A percentile compares a stretch with the other conserved stretches of the same genome.
phyloP scores from a whole-genome alignment of 1,139 yeast genomes.

The Candida tropicalis region DNA sequence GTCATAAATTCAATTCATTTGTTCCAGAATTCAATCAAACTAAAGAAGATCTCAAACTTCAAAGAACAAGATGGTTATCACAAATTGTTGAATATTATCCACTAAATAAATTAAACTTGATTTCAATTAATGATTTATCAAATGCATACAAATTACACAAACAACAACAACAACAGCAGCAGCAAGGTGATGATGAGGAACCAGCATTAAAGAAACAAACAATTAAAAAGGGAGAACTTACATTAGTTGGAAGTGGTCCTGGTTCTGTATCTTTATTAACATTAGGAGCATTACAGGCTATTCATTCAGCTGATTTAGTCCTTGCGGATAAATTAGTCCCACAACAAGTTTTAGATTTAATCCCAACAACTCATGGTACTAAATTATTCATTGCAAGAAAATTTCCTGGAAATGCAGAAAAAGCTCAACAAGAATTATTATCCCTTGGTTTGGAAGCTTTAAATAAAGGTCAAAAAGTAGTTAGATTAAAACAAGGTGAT shows the following conservation, averaged over 20 bases:
- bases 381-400: constrained; percentile 85
- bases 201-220: neutral
- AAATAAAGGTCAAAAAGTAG: constrained; percentile 70
- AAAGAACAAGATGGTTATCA: constrained; percentile 80
- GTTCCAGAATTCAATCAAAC: constrained; percentile 63
- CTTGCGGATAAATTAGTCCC: constrained; percentile 94
- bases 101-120: constrained; percentile 56
- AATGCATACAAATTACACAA: constrained; percentile 31
- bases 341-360: constrained; percentile 76
- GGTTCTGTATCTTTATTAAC: constrained; percentile 85
- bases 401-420: constrained; percentile 96
- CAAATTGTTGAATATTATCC: constrained; percentile 95
- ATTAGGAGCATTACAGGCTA: constrained; percentile 80
- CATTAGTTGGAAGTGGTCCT: constrained; percentile 93
- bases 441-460: constrained; percentile 69
- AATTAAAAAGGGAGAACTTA: constrained; percentile 52
- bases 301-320: constrained; percentile 78
- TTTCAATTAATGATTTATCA: constrained; percentile 61
- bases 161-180: constrained; percentile 7
- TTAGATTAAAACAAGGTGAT: constrained; percentile 93
- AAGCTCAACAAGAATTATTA: constrained; percentile 84
- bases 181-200: constrained; percentile 2
- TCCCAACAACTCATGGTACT: constrained; percentile 63
- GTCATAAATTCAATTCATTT: constrained; percentile 58
- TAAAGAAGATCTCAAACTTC: constrained; percentile 52